A percentile compares a stretch with the other conserved stretches of the same genome.
phyloP scores from a whole-genome alignment of 2,329 filamentous ascomycete species.

The Knufia petricola region DNA sequence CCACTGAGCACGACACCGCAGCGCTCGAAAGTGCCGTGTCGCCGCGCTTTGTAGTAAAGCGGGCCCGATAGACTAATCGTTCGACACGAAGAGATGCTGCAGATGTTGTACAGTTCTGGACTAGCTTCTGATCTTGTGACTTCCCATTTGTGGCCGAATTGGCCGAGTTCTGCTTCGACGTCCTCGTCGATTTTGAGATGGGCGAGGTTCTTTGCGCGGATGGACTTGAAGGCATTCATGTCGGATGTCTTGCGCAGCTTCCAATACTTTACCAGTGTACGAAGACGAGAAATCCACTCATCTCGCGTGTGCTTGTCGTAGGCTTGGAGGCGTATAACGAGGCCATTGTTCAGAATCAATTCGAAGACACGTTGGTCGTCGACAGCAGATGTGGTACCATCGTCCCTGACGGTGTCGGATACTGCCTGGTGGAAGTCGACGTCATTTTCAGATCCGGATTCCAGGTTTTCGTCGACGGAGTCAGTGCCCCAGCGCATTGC shows the following conservation, averaged over 20 bases:
- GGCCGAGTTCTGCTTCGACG: conserved; percentile 54
- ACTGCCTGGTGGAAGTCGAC: conserved; percentile 47
- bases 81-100: conserved; percentile 53
- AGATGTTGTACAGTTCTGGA: conserved; percentile 57
- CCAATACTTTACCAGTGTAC: conserved; percentile 53
- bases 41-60: conserved; percentile 55
- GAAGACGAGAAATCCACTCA: conserved; percentile 53
- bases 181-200: conserved; percentile 56
- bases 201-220: conserved; percentile 49
- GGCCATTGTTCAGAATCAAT: conserved; percentile 50
- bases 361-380: conserved; percentile 53
- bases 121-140: conserved; percentile 55
- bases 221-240: conserved; percentile 46
- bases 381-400: conserved; percentile 44
- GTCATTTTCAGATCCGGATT: conserved; percentile 41
- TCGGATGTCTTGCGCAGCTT: conserved; percentile 47
- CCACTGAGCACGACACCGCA: conserved; percentile 50
- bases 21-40: conserved; percentile 51
- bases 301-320: conserved; percentile 49
- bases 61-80: conserved; percentile 52
- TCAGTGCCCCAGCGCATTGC: conserved; percentile 43
- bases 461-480: conserved; percentile 44
- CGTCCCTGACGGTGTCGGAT: conserved; percentile 39
- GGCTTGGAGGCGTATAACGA: conserved; percentile 52
- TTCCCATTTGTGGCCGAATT: conserved; percentile 60